Evolutionary conservation across 164 flowering plant genomes (phyloP).

Genomic region (Cinnamomum micranthum): DNA sequence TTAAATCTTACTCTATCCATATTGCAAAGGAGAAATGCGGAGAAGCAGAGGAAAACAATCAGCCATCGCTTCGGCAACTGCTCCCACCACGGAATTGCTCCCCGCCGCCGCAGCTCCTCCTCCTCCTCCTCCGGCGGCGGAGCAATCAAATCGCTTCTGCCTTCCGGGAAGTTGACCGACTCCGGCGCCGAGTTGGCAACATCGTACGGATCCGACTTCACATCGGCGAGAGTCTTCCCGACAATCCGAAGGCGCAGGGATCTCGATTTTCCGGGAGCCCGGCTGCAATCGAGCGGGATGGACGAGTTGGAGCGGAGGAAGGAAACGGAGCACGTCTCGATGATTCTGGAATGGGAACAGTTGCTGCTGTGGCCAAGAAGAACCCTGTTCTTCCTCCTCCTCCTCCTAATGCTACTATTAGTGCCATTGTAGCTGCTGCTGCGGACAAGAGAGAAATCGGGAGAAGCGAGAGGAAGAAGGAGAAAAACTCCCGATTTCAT

Average conservation of each 20-base stretch:
- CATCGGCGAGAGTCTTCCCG: constrained; percentile 43
- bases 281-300: neutral
- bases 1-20: constrained; percentile 79
- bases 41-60: constrained; percentile 79
- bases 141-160: constrained; percentile 22
- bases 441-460: constrained; percentile 11
- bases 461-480: constrained; percentile 21
- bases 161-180: constrained; percentile 28
- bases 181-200: constrained; percentile 25
- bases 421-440: neutral
- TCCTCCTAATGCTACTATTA: neutral
- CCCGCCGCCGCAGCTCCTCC: constrained; percentile 17
- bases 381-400: constrained; percentile 2
- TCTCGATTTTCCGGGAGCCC: neutral
- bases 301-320: neutral
- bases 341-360: constrained; percentile 4
- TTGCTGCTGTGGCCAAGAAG: constrained; percentile 1
- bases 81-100: constrained; percentile 55
- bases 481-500: constrained; percentile 48
- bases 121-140: constrained; percentile 31
- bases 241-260: neutral
- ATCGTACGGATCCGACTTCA: constrained; percentile 52
- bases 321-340: constrained; percentile 9
- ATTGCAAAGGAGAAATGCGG: constrained; percentile 91
- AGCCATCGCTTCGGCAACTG: constrained; percentile 92